These are phyloP conservation scores for Neonectria neomacrospora DNA, from an alignment of 2,329 filamentous ascomycete genomes.

Conservation along the genomic window DNA sequence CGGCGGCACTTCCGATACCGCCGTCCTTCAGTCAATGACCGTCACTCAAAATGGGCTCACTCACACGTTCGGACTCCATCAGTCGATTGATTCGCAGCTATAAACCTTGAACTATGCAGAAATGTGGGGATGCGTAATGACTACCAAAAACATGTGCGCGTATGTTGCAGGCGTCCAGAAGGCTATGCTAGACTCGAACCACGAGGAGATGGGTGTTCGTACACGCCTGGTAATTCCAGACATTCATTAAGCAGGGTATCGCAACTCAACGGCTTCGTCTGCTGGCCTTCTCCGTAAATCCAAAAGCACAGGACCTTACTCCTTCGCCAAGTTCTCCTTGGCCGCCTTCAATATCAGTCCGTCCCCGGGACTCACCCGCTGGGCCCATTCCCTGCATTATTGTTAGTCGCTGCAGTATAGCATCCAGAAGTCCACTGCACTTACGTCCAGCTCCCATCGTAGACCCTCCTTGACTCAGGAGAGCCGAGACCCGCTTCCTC, in stretches of 20 bases:
- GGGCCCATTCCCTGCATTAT: conserved; percentile 70
- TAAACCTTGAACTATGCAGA: conserved; percentile 36
- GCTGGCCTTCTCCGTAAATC: conserved; percentile 30
- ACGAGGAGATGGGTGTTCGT: conserved; percentile 44
- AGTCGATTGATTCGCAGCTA: conserved; percentile 39
- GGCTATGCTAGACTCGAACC: conserved; percentile 38
- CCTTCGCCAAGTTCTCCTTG: conserved; percentile 57
- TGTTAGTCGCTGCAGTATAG: conserved; percentile 43
- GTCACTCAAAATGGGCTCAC: not conserved
- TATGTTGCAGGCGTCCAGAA: conserved; percentile 29
- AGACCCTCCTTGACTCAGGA: conserved; percentile 76
- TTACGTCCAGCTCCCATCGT: conserved; percentile 98
- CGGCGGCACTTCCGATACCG: conserved; percentile 12
- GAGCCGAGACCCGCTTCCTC: conserved; percentile 80
- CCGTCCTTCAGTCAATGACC: not conserved
- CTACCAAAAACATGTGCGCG: conserved; percentile 31
- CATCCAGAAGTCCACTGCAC: conserved; percentile 52
- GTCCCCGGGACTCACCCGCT: conserved; percentile 70
- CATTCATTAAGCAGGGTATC: conserved; percentile 48
- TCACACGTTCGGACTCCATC: conserved; percentile 29
- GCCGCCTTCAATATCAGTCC: conserved; percentile 69
- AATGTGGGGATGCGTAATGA: conserved; percentile 38
- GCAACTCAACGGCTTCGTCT: conserved; percentile 39
- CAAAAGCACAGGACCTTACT: conserved; percentile 29
- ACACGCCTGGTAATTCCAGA: conserved; percentile 43